A percentile compares a stretch with the other conserved stretches of the same genome.
These are phyloP conservation scores for Mycena galopus DNA, from an alignment of 768 basidiomycete genomes.

Conservation along the genomic window DNA sequence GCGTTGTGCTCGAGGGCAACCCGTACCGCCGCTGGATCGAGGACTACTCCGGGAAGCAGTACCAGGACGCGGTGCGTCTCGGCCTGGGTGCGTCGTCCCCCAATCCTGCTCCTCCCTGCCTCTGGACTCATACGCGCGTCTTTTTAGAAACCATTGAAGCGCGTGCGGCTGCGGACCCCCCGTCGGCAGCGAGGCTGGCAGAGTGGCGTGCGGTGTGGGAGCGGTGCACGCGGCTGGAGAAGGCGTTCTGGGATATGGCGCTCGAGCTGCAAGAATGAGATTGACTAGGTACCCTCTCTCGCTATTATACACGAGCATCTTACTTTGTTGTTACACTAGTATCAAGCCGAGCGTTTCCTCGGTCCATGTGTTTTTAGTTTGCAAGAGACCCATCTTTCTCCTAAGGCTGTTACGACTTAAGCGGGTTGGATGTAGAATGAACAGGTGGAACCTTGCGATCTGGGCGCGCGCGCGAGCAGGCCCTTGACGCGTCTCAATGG, in stretches of 20 bases:
- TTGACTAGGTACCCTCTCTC: too few species aligned
- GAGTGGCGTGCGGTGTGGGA: conserved; percentile 84
- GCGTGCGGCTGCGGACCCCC: conserved; percentile 70
- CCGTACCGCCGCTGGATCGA: conserved; percentile 83
- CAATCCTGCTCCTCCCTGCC: not conserved
- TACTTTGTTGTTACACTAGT: too few species aligned
- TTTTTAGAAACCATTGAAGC: conserved; percentile 79
- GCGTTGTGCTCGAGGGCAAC: conserved; percentile 75
- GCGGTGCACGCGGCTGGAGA: conserved; percentile 82
- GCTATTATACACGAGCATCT: too few species aligned
- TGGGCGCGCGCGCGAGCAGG: too few species aligned
- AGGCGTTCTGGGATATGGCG: conserved; percentile 86
- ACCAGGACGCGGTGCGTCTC: conserved; percentile 76
- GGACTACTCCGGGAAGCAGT: conserved; percentile 81
- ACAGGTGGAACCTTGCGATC: too few species aligned
- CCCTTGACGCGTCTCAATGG: too few species aligned
- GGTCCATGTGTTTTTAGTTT: too few species aligned
- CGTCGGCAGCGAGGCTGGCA: conserved; percentile 67
- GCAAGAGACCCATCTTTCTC: too few species aligned
- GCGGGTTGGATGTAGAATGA: too few species aligned
- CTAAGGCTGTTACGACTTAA: too few species aligned
- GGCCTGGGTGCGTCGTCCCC: conserved; percentile 84
- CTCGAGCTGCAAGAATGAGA: conserved; percentile 45
- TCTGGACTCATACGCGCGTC: not conserved
- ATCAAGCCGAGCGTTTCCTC: too few species aligned